A percentile compares a stretch with the other conserved stretches of the same genome.
These are phyloP conservation scores for Plantago rigida DNA, from an alignment of 305 asterid species.

Conservation along the genomic window DNA sequence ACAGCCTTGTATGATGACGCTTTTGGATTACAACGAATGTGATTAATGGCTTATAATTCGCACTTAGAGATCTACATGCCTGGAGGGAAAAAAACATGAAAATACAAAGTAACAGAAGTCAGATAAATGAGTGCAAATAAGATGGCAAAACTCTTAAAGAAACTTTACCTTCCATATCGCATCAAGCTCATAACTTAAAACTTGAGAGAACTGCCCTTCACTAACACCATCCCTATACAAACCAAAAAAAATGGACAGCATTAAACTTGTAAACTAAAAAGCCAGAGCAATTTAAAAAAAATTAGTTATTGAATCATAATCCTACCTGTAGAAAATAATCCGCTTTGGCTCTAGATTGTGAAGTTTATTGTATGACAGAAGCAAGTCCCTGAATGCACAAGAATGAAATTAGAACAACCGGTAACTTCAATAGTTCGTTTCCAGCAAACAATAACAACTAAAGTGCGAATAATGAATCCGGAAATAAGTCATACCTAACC, in stretches of 20 bases:
- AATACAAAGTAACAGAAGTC: no score
- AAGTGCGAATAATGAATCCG: no score
- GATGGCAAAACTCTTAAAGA: no score
- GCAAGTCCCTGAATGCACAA: conserved; percentile 61
- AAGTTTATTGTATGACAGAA: conserved; percentile 78
- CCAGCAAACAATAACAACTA: background rate
- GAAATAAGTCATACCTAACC: no score
- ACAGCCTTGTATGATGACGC: conserved; percentile 77
- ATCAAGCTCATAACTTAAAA: conserved; percentile 75
- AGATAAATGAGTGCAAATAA: no score
- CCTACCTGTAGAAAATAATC: conserved; percentile 81
- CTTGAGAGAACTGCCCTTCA: conserved; percentile 94
- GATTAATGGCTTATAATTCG: conserved; percentile 74
- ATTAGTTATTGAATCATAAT: background rate
- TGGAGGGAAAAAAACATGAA: conserved; percentile 18
- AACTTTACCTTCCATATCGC: conserved; percentile 73
- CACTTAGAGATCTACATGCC: conserved; percentile 84
- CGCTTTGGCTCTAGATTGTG: conserved; percentile 63
- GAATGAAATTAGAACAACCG: conserved; percentile 8
- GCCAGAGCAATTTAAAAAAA: no score
- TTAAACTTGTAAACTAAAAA: no score
- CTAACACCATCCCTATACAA: conserved; percentile 84
- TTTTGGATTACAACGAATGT: conserved; percentile 90
- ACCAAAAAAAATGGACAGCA: background rate
- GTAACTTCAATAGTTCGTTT: background rate